Percentiles rank a stretch among this genome's conserved stretches.
These are phyloP conservation scores for Melaleuca quinquenervia DNA, from an alignment of 345 rosid genomes.

Conservation along the genomic window DNA sequence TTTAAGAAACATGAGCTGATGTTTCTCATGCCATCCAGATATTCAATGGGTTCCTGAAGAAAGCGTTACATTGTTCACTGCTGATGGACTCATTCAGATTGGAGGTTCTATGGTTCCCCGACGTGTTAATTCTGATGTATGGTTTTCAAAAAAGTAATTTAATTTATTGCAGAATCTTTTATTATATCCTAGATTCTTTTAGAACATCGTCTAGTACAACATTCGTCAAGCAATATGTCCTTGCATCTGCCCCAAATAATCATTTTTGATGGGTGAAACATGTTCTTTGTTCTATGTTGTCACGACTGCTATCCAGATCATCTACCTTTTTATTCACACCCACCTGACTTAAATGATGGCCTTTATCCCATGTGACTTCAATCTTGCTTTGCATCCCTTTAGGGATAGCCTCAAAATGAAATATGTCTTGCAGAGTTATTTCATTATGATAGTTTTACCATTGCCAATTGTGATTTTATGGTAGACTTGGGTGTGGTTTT, in stretches of 20 bases:
- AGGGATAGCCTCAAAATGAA: neutral
- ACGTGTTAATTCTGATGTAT: conserved; percentile 44
- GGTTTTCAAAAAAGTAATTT: neutral
- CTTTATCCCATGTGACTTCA: neutral
- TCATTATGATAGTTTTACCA: neutral
- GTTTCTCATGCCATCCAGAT: conserved; percentile 10
- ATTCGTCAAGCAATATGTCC: neutral
- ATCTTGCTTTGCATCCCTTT: neutral
- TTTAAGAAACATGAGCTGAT: neutral
- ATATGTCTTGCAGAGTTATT: neutral
- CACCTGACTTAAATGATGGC: neutral
- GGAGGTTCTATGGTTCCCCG: conserved; percentile 86
- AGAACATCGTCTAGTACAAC: neutral
- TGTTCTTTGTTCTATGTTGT: neutral
- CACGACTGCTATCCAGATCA: no score
- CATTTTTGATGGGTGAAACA: neutral
- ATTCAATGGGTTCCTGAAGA: conserved; percentile 87
- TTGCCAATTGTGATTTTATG: neutral
- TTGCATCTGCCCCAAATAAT: neutral
- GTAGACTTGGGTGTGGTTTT: neutral
- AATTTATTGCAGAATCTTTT: neutral
- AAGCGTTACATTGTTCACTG: conserved; percentile 67
- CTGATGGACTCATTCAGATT: conserved; percentile 83
- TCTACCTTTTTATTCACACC: no score
- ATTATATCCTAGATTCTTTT: neutral